Evolutionary conservation across 2,329 filamentous ascomycete species (phyloP).

Genomic region (Alternaria conjuncta): DNA sequence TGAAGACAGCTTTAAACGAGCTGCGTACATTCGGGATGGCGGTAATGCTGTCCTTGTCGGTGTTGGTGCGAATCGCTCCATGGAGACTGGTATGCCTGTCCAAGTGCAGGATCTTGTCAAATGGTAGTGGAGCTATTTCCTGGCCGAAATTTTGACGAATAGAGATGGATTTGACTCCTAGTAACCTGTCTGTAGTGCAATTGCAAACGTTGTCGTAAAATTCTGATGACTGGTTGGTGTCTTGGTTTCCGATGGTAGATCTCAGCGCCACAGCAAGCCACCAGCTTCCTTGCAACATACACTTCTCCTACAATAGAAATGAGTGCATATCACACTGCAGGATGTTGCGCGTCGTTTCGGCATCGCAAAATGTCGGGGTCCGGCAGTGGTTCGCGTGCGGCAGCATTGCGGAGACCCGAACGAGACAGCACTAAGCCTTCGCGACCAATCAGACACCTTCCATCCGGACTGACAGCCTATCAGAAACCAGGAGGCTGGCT

Average conservation of each 20-base stretch:
- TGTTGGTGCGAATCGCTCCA: constrained; percentile 65
- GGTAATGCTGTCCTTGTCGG: constrained; percentile 66
- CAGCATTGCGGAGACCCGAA: constrained; percentile 8
- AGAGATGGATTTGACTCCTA: neutral
- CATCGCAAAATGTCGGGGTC: neutral
- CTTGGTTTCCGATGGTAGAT: neutral
- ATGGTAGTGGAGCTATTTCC: constrained; percentile 3
- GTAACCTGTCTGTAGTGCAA: neutral
- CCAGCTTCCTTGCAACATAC: neutral
- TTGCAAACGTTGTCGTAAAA: neutral
- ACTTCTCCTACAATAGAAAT: neutral
- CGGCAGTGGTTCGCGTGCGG: constrained; percentile 1
- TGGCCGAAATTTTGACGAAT: neutral
- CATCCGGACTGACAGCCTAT: neutral
- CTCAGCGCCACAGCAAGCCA: neutral
- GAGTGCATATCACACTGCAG: neutral
- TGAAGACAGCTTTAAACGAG: constrained; percentile 58
- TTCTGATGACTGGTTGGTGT: neutral
- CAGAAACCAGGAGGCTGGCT: neutral
- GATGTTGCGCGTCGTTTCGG: neutral
- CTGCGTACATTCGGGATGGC: constrained; percentile 63
- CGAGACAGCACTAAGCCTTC: neutral
- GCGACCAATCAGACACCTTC: neutral
- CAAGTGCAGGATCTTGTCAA: constrained; percentile 59
- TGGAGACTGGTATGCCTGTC: constrained; percentile 63